Evolutionary conservation across 148 eudicot species (phyloP), one percentile per base, ranked within the genome.

Genomic region (Rhododendron simsii): DNA sequence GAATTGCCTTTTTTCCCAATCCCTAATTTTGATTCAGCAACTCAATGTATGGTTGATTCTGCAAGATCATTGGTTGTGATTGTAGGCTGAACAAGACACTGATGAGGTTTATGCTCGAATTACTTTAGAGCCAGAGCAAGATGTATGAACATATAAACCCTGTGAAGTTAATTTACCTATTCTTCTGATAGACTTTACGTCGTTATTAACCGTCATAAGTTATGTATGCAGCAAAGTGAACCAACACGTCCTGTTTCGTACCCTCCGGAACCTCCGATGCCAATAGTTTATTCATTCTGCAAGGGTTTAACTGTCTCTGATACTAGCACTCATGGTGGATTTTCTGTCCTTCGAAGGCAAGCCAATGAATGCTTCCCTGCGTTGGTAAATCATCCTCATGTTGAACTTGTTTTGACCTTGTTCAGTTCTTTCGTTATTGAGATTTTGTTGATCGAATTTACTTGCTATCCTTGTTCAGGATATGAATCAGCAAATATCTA

Each of bases 21-120:
- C 57, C 4, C 39, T 35, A 33, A 73, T 33, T 45, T 50, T 33
- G 39, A 21, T 53, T 35, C 41, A 39, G 41, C 74, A 39, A 77
- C 74, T 50, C 41, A 84, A 53, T 18, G 37, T 55, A 5, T 45
- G 30, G 37, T 44, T 85, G 45, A 78, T 78, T 4, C 10, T 10
- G 30, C 44, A 65, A 65, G 78, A 41, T 63, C 33, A 44, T 86
- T 83, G 55, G 45, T 71, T 81, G 41, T 74, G 61, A 87, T 71
- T 92, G 93, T 92, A 97, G 99, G 99, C 98, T 86, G 99, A 95
- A 89, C 90, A 90, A 85, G 98, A 97, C 81, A 94, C 95, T 51
- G 99, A 97, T 91, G 98, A 94, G 88, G 98, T 95, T 12, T 97
- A 97, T 89, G 96, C 98, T 0, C 98, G 94, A 87, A 97, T 97